Evolutionary conservation across 2,329 filamentous ascomycete genomes (phyloP), one percentile per base, ranked within the genome.

Genomic region (Fusarium setosum): DNA sequence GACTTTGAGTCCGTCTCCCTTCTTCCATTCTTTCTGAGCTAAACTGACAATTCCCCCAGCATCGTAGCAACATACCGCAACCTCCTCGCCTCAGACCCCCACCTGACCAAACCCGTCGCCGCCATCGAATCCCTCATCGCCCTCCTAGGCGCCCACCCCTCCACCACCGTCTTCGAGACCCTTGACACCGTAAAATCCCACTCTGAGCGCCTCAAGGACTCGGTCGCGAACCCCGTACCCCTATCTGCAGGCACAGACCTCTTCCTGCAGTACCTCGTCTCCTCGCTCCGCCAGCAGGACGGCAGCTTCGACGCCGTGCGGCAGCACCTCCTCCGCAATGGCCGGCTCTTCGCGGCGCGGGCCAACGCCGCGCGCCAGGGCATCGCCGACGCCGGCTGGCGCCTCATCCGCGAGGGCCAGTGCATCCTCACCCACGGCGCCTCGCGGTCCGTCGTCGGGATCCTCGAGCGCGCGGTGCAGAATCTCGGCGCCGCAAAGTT

Each of bases 51-150:
- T 11, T 42, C 5, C 1, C 13, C 1, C 18, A 86, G 84, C 74
- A 87, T 89, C 69, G 86, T 88, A 60, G 76, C 79, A 23, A 83
- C 83, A 20, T 89, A 88, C 74, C 78, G 82, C 67, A 77, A 79
- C 60, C 82, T 88, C 59, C 84, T 88, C 48, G 76, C 80, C 61
- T 82, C 84, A 50, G 94, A 98, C 76, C 86, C 91, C 11, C 92
- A 97, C 63, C 86, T 98, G 52, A 97, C 95, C 32, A 97, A 97
- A 88, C 94, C 96, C 65, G 92, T 99, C 55, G 96, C 96, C 18
- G 94, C 94, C 59, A 97, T 97, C 75, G 93, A 97, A 81, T 90
- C 94, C 24, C 86, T 99, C 60, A 96, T 98, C 69, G 88, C 91
- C 74, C 90, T 96, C 61, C 91, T 98, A 60, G 90, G 91, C 74